Evolutionary conservation across 257 asterid genomes (phyloP).

Genomic region (Ajuga chamaepitys): DNA sequence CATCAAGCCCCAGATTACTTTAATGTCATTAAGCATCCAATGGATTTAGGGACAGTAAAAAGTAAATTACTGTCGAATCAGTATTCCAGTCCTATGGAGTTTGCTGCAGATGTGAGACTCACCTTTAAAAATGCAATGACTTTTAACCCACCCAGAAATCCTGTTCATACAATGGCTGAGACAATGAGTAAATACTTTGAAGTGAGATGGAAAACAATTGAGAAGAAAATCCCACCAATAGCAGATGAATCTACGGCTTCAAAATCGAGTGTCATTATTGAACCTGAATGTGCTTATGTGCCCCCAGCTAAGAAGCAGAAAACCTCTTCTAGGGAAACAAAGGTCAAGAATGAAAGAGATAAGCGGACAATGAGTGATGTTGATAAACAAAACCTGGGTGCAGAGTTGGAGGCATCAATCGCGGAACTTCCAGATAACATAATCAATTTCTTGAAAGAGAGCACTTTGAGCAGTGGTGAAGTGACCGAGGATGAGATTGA

Average conservation of each 20-base stretch:
- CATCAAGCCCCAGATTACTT: slow-evolving; percentile 69
- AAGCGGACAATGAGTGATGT: slow-evolving; percentile 49
- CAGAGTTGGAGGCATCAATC: slow-evolving; percentile 51
- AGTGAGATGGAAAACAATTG: slow-evolving; percentile 65
- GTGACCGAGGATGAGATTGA: slow-evolving; percentile 79
- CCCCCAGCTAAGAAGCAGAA: slow-evolving; percentile 60
- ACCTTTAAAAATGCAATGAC: slow-evolving; percentile 74
- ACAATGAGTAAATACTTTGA: slow-evolving; percentile 49
- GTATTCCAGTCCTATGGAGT: slow-evolving; percentile 50
- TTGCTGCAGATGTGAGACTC: slow-evolving; percentile 78
- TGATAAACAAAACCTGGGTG: slow-evolving; percentile 58
- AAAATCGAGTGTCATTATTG: slow-evolving; percentile 34
- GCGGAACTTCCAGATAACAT: slow-evolving; percentile 71
- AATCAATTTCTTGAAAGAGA: slow-evolving; percentile 56
- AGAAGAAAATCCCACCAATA: slow-evolving; percentile 44
- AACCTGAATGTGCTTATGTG: slow-evolving; percentile 38
- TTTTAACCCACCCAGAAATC: slow-evolving; percentile 57
- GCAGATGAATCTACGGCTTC: slow-evolving; percentile 36
- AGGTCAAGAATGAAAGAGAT: slow-evolving; percentile 36
- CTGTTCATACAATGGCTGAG: slow-evolving; percentile 61
- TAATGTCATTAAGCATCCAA: slow-evolving; percentile 71
- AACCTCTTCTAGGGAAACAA: slow-evolving; percentile 30
- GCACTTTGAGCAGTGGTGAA: slow-evolving; percentile 40
- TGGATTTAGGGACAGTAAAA: slow-evolving; percentile 84
- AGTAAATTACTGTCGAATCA: slow-evolving; percentile 44